These are phyloP conservation scores for Beauveria medogensis DNA, from an alignment of 2,329 filamentous ascomycete genomes.

Conservation along the genomic window DNA sequence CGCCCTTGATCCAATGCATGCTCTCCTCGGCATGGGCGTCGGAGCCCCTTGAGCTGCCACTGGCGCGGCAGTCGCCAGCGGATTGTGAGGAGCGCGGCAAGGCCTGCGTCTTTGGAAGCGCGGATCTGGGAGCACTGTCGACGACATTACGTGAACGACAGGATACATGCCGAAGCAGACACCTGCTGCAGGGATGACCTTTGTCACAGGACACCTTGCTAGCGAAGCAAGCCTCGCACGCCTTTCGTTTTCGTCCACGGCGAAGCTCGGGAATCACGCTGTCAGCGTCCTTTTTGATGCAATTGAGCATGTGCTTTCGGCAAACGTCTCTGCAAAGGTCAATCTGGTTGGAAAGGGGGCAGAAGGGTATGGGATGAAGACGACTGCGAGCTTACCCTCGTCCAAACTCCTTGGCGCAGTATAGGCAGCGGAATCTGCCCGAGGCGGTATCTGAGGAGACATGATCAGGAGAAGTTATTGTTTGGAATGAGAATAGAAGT, in stretches of 20 bases:
- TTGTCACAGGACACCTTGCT: conserved; percentile 23
- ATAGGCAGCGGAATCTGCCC: conserved; percentile 14
- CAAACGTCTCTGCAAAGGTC: conserved; percentile 17
- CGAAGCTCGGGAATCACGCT: conserved; percentile 15
- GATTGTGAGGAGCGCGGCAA: background rate
- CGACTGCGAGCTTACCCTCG: conserved; percentile 13
- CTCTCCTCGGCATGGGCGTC: background rate
- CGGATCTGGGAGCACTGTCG: background rate
- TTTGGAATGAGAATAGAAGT: background rate
- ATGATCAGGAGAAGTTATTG: background rate
- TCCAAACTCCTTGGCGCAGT: conserved; percentile 16
- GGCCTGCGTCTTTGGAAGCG: background rate
- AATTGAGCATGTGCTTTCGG: conserved; percentile 19
- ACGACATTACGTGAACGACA: conserved; percentile 4
- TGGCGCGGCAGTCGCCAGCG: background rate
- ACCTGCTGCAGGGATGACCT: conserved; percentile 18
- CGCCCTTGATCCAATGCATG: conserved; percentile 19
- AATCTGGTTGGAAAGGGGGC: background rate
- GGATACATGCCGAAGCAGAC: conserved; percentile 14
- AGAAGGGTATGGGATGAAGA: background rate
- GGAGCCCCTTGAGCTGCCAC: background rate
- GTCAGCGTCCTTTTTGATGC: conserved; percentile 14
- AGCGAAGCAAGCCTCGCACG: conserved; percentile 22
- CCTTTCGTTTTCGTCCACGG: conserved; percentile 20
- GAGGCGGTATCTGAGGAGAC: conserved; percentile 9